Conservation (phyloP, 2,329 filamentous ascomycete species). For the Colletotrichum tanaceti region DNA sequence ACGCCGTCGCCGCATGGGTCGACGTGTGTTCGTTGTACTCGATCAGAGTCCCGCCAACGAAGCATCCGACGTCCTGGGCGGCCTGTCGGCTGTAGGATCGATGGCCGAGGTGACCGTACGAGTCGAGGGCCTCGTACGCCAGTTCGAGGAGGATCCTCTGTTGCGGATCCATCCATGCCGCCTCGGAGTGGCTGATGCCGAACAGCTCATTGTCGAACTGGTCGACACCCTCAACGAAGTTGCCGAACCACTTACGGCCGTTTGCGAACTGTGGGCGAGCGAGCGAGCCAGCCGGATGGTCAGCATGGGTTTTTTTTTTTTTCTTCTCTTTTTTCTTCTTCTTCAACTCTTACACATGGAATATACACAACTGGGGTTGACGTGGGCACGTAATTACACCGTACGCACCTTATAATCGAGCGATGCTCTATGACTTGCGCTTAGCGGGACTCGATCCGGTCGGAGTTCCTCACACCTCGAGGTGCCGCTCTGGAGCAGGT, state of each 20-base stretch:
- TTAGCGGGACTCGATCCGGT: too few relatives aligned
- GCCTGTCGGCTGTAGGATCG: conserved; percentile 6
- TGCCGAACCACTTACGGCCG: background rate
- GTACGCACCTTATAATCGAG: too few relatives aligned
- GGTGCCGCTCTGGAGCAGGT: too few relatives aligned
- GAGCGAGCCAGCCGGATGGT: too few relatives aligned
- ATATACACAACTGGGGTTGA: too few relatives aligned
- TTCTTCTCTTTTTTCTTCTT: too few relatives aligned
- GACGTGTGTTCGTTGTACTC: conserved; percentile 46
- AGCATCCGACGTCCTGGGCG: conserved; percentile 45
- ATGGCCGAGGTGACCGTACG: conserved; percentile 44
- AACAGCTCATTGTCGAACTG: background rate
- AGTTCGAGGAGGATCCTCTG: conserved; percentile 24
- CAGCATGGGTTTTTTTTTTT: too few relatives aligned
- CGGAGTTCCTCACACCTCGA: too few relatives aligned
- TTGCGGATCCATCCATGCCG: conserved; percentile 39
- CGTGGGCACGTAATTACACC: too few relatives aligned
- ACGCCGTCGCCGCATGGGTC: conserved; percentile 49
- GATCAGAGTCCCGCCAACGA: conserved; percentile 45
- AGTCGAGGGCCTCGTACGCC: conserved; percentile 21
- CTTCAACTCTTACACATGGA: too few relatives aligned
- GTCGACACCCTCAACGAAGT: background rate
- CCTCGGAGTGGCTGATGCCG: conserved; percentile 42
- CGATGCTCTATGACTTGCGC: too few relatives aligned
- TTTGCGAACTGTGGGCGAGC: too few relatives aligned